Base-by-base conservation (phyloP, 441 rosid genomes). In the Isatis lusitanica region DNA sequence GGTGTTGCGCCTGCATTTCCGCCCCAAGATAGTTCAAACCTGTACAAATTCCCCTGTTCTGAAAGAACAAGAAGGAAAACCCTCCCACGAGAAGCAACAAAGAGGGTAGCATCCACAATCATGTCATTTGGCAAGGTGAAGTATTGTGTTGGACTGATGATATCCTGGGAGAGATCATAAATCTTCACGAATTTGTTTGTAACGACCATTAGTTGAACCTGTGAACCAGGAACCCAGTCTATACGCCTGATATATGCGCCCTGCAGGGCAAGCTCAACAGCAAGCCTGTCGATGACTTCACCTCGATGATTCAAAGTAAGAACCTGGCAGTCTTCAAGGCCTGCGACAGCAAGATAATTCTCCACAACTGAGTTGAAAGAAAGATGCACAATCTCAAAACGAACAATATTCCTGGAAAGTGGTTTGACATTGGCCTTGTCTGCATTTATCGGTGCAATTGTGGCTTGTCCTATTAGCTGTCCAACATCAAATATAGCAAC, bases 181-280 rank as follows among this genome's bases (percentile, higher is more conserved):
- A 97, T 92, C 84, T 97, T 97, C 79, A 92, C 97, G 71, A 97
- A 94, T 80, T 87, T 86, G 84, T 93, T 93, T 64, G 99, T 89
- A 71, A 91, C 96, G 71, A 93, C 97, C 92, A 94, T 86, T 77
- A 97, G 83, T 77, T 90, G 97, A 84, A 94, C 99, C 79, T 90
- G 99, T 78, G 99, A 97, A 79, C 94, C 98, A 55, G 97, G 92
- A 81, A 97, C 98, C 99, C 99, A 97, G 68, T 88, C 97, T 66
- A 94, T 84, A 63, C 86, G 82, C 81, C 95, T 89, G 75, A 97
- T 89, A 70, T 92, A 91, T 71, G 98, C 96, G 82, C 96, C 99
- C 84, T 97, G 98, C 66, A 94, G 75, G 70, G 98, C 97, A 83
- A 97, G 99, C 80, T 94, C 99, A 70, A 97, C 86, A 77, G 99